Base-by-base conservation (phyloP, 2,329 filamentous ascomycete genomes). In the Decorospora gaudefroyi region DNA sequence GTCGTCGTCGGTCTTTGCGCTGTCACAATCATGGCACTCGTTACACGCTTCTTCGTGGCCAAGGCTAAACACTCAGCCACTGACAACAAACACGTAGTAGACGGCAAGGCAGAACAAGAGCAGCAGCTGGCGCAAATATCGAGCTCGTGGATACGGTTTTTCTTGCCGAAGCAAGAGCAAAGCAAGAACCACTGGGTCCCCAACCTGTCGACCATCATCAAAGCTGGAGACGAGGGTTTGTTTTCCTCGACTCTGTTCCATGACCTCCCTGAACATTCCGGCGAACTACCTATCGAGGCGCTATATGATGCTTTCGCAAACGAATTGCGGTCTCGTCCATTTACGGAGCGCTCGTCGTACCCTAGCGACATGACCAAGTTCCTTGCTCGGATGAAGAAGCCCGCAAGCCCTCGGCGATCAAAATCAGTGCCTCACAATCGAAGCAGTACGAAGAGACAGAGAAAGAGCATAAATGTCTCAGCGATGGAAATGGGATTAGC, bases 171-270 rank as follows among this genome's bases (percentile, higher is more conserved):
- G 28, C 51, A 47, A 25, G 43, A 54, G 3, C 48, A 46, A 9
- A 45, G 27, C 12, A 48, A 41, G 12, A 31, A 45, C 8, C 47
- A 53, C 6, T 59, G 56, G 55, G 59, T 64, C 11, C 64, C 65
- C 9, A 56, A 53, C 2, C 18, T 68, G n/a, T 59, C 62, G 9
- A 57, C 53, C 23, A 53, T 69, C 21, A 46, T 69, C 46, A 64
- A 65, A 49, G 65, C 64, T 28, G 66, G 62, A 12, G 65, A 69
- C 41, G 64, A 69, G 31, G 58, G 53, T 2, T 9, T 66, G 9
- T 57, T 59, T 33, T 55, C 55, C 12, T 65, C 62, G 11, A 37
- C 58, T 26, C 29, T 69, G 32, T 62, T 68, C 51, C 37, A 55
- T 39, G 32, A 41, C 15, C 41, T 59, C 18, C 57, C 61, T 42